These are phyloP conservation scores for Erucastrum elatum DNA, from an alignment of 345 rosid species.

Conservation along the genomic window DNA sequence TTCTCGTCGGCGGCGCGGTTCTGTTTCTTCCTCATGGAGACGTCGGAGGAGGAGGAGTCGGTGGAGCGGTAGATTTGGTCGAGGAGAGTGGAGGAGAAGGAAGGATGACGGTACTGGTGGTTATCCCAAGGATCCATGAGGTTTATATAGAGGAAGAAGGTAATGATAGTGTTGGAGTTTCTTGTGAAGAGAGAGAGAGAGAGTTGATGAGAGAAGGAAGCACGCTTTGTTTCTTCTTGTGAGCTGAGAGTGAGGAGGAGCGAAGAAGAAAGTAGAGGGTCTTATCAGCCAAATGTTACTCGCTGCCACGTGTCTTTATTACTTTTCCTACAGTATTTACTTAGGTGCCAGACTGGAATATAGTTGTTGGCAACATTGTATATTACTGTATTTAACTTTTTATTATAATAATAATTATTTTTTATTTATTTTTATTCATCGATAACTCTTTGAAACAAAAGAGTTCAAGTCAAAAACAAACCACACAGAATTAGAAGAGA, in stretches of 20 bases:
- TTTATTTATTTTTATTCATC: no score
- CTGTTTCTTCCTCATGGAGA: slow-evolving; percentile 32
- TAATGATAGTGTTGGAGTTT: slow-evolving; percentile 37
- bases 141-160: slow-evolving; percentile 32
- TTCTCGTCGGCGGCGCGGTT: not conserved
- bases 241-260: not conserved
- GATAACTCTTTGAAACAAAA: no score
- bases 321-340: not conserved
- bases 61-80: slow-evolving; percentile 69
- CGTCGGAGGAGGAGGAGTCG: slow-evolving; percentile 46
- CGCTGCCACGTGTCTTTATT: slow-evolving; percentile 29
- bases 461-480: no score
- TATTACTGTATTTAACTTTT: not conserved
- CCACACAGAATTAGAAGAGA: no score
- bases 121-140: slow-evolving; percentile 51
- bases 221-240: slow-evolving; percentile 17
- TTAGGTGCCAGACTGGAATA: slow-evolving; percentile 16
- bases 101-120: slow-evolving; percentile 47
- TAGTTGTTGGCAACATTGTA: slow-evolving; percentile 2
- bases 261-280: slow-evolving; percentile 5
- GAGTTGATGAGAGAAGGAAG: slow-evolving; percentile 12
- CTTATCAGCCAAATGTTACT: slow-evolving; percentile 19
- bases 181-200: slow-evolving; percentile 12
- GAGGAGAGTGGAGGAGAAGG: slow-evolving; percentile 79
- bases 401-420: no score